Evolutionary conservation across 164 flowering plant species (phyloP).

Genomic region (Tetracentron sinense): DNA sequence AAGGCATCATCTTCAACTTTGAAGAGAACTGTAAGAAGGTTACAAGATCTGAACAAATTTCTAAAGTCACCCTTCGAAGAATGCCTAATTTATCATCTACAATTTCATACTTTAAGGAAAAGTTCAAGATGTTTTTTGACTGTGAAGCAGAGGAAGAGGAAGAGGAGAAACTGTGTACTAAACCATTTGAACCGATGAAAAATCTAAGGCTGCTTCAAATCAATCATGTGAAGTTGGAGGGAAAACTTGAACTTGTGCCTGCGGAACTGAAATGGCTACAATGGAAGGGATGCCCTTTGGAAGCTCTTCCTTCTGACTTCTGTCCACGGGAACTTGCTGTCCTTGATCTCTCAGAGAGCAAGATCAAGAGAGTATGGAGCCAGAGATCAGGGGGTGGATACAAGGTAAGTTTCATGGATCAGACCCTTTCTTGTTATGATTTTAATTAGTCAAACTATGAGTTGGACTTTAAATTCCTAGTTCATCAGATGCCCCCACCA

Average conservation of each 20-base stretch:
- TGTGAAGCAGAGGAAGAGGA: conserved; percentile 8
- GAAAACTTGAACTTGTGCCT: conserved; percentile 27
- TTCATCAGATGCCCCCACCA: too few relatives aligned
- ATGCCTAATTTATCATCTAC: too few relatives aligned
- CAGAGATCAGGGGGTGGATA: conserved; percentile 9
- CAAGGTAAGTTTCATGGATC: conserved; percentile 26
- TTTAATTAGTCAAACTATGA: too few relatives aligned
- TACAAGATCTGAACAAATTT: background rate
- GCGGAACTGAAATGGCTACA: conserved; percentile 38
- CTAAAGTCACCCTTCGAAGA: conserved; percentile 2
- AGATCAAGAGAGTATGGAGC: conserved; percentile 22
- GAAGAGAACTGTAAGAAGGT: conserved; percentile 13
- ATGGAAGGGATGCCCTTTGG: conserved; percentile 37
- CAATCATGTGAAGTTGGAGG: conserved; percentile 26
- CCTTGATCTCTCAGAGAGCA: conserved; percentile 46
- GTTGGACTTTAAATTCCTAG: too few relatives aligned
- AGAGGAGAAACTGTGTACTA: conserved; percentile 14
- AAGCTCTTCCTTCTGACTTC: conserved; percentile 28
- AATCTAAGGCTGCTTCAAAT: conserved; percentile 40
- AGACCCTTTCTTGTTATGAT: too few relatives aligned
- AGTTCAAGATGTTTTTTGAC: background rate
- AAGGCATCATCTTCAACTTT: conserved; percentile 32
- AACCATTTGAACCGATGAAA: conserved; percentile 26
- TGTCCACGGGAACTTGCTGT: conserved; percentile 25
- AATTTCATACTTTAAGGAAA: conserved; percentile 15